Base-by-base conservation (phyloP, 2,329 filamentous ascomycete genomes). In the Thelonectria blattea region DNA sequence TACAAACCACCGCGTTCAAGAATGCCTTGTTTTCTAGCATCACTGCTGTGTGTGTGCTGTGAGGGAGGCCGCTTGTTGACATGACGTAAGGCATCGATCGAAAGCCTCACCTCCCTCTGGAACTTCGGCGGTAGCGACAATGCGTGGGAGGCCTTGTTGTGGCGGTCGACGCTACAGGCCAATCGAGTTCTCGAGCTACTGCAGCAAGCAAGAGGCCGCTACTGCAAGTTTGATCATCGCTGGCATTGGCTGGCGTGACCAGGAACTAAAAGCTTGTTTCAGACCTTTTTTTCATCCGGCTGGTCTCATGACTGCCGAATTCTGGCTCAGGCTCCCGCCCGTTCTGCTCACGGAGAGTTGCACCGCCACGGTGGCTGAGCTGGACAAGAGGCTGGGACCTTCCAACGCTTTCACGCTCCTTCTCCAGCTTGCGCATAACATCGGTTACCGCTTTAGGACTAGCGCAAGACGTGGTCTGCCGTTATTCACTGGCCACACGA, bases 301-400 rank as follows among this genome's bases (percentile, higher is more conserved):
- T 37, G 34, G 34, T 37, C 34, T 37, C 34, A 37, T 37, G 34
- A 37, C 24, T 49, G 27, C 27, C 5, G 5, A 30, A 30, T 7
- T 30, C 27, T 30, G 27, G 10, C 18, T 14, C 22, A 39, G 43
- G 32, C 9, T 37, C 11, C 34, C 34, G 15, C 11, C 34, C 34
- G 15, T 2, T 14, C 15, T 37, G 9, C 32, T 3, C 12, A 14
- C 12, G 32, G 37, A 49, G 8, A n/a, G n/a, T 10, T 46, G 34
- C 67, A 69, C 65, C 52, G 67, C 67, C 67, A 69, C 67, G 39
- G 24, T 18, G 15, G 54, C 34, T 45, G 17, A 22, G 56, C 56
- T 60, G 22, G 30, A 37, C 18, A 11, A 15, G n/a, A 14, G 49
- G 8, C 67, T 43, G 22, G n/a, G 61, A 56, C 51, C 32, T 53